Conservation (phyloP, 371 early-diverging fungal genomes). For the Saksenaea vasiformis region DNA sequence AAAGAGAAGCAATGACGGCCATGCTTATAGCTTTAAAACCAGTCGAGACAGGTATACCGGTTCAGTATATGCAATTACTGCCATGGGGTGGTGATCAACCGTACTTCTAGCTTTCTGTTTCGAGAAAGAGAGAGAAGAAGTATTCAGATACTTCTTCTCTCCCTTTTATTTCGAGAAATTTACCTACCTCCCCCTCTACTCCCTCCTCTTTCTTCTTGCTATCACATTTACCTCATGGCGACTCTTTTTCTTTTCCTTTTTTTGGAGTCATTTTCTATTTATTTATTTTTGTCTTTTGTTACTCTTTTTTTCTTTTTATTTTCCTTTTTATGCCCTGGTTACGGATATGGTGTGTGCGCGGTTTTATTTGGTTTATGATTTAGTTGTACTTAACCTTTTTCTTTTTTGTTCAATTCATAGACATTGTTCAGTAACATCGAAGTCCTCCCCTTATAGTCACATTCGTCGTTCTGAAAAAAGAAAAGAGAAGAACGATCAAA, state of each 20-base stretch:
- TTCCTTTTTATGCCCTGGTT: neutral
- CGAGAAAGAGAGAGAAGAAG: neutral
- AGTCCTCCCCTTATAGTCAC: slow-evolving; percentile 3
- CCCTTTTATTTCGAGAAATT: neutral
- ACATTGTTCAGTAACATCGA: slow-evolving; percentile 1
- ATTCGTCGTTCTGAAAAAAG: neutral
- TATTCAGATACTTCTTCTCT: neutral
- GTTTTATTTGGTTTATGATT: neutral
- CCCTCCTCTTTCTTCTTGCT: neutral
- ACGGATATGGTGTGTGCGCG: slow-evolving; percentile 6
- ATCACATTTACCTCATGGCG: neutral
- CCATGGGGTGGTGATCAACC: slow-evolving; percentile 4
- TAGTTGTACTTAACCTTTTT: neutral
- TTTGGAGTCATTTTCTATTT: neutral
- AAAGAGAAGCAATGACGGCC: neutral
- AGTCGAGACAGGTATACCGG: slow-evolving; percentile 7
- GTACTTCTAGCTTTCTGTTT: neutral
- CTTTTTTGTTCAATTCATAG: neutral
- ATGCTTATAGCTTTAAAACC: neutral
- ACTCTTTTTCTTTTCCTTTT: neutral
- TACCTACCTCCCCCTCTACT: neutral
- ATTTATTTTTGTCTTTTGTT: neutral
- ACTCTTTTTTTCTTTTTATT: neutral
- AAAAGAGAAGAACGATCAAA: neutral
- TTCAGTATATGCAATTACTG: slow-evolving; percentile 7